Evolutionary conservation across 192 early-diverging fungal genomes (phyloP).

Genomic region (Dissophora globulifera): DNA sequence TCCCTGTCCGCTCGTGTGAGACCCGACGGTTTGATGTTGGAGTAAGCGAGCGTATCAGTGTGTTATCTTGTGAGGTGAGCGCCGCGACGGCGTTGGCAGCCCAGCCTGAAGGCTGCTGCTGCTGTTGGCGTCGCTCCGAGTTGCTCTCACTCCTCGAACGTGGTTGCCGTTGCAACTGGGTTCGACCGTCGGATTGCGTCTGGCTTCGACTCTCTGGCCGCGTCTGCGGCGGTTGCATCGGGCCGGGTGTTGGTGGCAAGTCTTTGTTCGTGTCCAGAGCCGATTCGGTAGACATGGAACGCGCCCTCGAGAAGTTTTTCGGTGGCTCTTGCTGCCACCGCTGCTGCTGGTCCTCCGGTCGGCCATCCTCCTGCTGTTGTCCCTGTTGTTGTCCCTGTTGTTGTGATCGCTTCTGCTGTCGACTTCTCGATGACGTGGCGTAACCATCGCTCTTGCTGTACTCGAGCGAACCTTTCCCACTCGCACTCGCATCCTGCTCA

Average conservation of each 20-base stretch:
- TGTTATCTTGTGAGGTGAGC: too few relatives aligned
- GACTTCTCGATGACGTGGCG: not conserved
- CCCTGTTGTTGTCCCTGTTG: conserved; percentile 1
- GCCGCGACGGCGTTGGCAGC: not conserved
- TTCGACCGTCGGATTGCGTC: not conserved
- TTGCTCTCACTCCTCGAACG: conserved; percentile 29
- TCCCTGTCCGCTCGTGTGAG: conserved; percentile 22
- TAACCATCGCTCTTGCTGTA: conserved; percentile 42
- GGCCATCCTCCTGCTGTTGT: not conserved
- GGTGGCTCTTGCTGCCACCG: conserved; percentile 22
- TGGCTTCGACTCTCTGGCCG: too few relatives aligned
- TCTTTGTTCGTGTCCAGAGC: conserved; percentile 20
- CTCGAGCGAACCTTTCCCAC: conserved; percentile 5
- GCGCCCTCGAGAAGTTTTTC: not conserved
- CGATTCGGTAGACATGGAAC: conserved; percentile 16
- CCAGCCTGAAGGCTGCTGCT: not conserved
- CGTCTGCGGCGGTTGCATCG: too few relatives aligned
- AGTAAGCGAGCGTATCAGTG: too few relatives aligned
- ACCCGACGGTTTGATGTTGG: conserved; percentile 3
- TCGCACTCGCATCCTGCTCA: too few relatives aligned
- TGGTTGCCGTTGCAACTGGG: not conserved
- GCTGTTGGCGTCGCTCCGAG: conserved; percentile 4
- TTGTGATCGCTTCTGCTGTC: conserved; percentile 21
- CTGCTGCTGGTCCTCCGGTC: too few relatives aligned
- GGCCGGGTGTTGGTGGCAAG: conserved; percentile 25